A percentile compares a stretch with the other conserved stretches of the same genome.
Evolutionary conservation across 805 yeast species (phyloP).

Genomic region (Lipomyces yamanashiensis): DNA sequence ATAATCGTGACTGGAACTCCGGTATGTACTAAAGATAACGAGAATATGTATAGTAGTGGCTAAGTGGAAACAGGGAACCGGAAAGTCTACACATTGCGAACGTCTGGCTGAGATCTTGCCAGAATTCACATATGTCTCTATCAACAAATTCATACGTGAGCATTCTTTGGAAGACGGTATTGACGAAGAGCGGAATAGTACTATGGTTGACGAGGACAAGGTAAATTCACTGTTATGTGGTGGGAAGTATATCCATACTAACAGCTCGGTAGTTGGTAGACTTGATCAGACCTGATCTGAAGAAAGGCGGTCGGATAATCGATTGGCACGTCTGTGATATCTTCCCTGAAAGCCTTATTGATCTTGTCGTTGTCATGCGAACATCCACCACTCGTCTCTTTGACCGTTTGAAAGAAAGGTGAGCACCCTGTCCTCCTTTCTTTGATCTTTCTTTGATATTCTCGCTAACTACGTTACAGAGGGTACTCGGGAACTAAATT

Average conservation of each 20-base stretch:
- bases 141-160: slow-evolving; percentile 82
- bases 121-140: slow-evolving; percentile 60
- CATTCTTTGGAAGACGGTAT: slow-evolving; percentile 78
- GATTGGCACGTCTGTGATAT: slow-evolving; percentile 99
- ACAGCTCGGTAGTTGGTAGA: slow-evolving; percentile 57
- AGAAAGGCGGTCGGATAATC: slow-evolving; percentile 83
- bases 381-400: slow-evolving; percentile 72
- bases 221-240: slow-evolving; percentile 3
- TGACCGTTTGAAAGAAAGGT: slow-evolving; percentile 73
- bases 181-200: slow-evolving; percentile 82
- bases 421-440: too few species aligned
- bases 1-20: slow-evolving; percentile 95
- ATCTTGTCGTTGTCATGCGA: slow-evolving; percentile 85
- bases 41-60: background rate
- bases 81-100: slow-evolving; percentile 78
- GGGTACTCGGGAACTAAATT: slow-evolving; percentile 81
- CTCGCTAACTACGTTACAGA: slow-evolving; percentile 24
- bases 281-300: slow-evolving; percentile 73
- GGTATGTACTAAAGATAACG: slow-evolving; percentile 46
- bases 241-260: background rate
- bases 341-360: slow-evolving; percentile 91
- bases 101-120: slow-evolving; percentile 57
- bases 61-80: slow-evolving; percentile 59
- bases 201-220: slow-evolving; percentile 91
- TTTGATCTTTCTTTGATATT: background rate